Percentiles rank a stretch among this genome's conserved stretches.
Evolutionary conservation across 169 alveolate genomes (phyloP).

Genomic region (Amoebophrya sp.): DNA sequence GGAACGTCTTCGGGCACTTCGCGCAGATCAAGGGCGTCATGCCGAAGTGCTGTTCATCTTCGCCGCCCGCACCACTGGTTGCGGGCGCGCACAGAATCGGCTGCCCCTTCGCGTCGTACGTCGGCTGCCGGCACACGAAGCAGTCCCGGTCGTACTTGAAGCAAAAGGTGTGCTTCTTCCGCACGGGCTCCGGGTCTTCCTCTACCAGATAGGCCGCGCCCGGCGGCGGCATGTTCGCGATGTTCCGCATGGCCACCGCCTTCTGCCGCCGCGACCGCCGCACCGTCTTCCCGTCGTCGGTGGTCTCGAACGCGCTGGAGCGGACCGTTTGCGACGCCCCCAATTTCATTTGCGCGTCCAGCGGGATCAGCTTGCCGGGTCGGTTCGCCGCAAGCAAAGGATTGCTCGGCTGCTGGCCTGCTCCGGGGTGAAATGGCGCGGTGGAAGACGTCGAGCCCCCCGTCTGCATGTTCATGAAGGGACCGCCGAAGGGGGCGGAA

Average conservation of each 20-base stretch:
- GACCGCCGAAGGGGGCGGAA: neutral
- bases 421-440: neutral
- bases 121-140: neutral
- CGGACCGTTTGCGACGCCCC: neutral
- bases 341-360: neutral
- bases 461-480: neutral
- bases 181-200: neutral
- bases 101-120: slow-evolving; percentile 41
- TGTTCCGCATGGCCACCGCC: neutral
- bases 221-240: neutral
- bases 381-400: neutral
- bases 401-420: neutral
- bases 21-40: slow-evolving; percentile 34
- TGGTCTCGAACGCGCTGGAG: neutral
- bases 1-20: slow-evolving; percentile 77
- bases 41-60: too few relatives aligned
- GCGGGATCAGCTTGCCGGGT: too few relatives aligned
- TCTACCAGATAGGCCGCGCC: neutral
- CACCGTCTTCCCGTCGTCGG: neutral
- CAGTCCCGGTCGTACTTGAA: neutral
- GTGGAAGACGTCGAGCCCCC: neutral
- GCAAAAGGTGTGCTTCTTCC: neutral
- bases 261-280: neutral
- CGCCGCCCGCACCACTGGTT: too few relatives aligned
- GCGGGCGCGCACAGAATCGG: slow-evolving; percentile 35